Conservation (phyloP, 768 basidiomycete genomes). For the Mycena polygramma region DNA sequence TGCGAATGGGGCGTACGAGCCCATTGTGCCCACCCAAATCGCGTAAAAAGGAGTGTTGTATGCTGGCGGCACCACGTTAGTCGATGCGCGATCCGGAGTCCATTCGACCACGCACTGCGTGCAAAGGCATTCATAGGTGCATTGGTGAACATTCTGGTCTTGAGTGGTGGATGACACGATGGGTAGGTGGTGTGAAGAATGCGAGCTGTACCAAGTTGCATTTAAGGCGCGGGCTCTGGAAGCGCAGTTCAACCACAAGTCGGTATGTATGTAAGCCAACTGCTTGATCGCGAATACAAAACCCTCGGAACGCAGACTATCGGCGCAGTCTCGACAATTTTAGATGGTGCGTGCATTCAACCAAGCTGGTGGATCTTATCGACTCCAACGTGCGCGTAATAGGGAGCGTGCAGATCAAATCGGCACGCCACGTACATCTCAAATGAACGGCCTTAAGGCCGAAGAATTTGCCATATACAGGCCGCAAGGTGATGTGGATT, state of each 20-base stretch:
- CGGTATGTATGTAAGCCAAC: neutral
- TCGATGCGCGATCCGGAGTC: neutral
- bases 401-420: neutral
- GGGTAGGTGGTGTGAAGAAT: neutral
- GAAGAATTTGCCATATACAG: neutral
- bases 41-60: neutral
- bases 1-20: neutral
- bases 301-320: too few relatives aligned
- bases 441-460: neutral
- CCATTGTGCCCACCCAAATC: neutral
- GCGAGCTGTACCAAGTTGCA: neutral
- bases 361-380: neutral
- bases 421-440: neutral
- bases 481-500: neutral
- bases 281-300: neutral
- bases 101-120: neutral
- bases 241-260: neutral
- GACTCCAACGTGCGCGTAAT: constrained; percentile 1
- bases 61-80: neutral
- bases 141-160: neutral
- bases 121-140: neutral
- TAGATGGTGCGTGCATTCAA: neutral
- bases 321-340: neutral
- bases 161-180: neutral
- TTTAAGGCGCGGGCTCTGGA: neutral